Evolutionary conservation across 2,329 filamentous ascomycete species (phyloP).

Genomic region (Huntiella omanensis): DNA sequence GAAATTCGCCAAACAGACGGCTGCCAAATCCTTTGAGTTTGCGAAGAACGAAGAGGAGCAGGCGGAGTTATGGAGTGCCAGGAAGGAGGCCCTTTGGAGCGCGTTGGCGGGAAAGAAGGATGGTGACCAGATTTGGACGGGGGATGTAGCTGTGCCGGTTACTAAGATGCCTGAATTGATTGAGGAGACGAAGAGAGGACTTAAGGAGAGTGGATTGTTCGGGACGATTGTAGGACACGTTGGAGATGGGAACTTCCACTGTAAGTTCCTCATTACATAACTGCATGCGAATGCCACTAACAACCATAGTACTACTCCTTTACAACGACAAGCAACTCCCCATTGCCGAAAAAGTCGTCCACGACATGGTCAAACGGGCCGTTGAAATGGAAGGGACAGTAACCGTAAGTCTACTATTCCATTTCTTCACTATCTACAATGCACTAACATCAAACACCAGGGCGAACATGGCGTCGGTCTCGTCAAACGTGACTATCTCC

Average conservation of each 20-base stretch:
- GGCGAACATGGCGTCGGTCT: constrained; percentile 72
- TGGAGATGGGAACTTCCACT: constrained; percentile 64
- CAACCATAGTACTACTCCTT: constrained; percentile 28
- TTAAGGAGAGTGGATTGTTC: constrained; percentile 25
- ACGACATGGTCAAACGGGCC: constrained; percentile 71
- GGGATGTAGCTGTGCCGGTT: constrained; percentile 71
- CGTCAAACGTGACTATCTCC: constrained; percentile 68
- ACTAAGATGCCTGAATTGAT: constrained; percentile 55
- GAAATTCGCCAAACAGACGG: constrained; percentile 38
- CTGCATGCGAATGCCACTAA: neutral
- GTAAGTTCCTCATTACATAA: constrained; percentile 17
- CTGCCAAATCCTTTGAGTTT: constrained; percentile 58
- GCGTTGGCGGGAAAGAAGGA: constrained; percentile 47
- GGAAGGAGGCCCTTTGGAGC: constrained; percentile 72
- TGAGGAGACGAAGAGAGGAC: constrained; percentile 43
- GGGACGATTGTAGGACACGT: constrained; percentile 49
- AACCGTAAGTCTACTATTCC: constrained; percentile 33
- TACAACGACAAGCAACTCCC: constrained; percentile 48
- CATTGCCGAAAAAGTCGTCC: constrained; percentile 51
- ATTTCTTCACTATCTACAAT: neutral
- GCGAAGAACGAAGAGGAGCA: constrained; percentile 51
- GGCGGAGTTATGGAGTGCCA: constrained; percentile 61
- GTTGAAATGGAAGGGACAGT: constrained; percentile 74
- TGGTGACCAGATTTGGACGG: constrained; percentile 65
- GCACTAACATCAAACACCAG: constrained; percentile 16